Percentiles rank a stretch among this genome's conserved stretches.
phyloP scores from a whole-genome alignment of 2,329 filamentous ascomycete species.

The Aquanectria penicillioides region DNA sequence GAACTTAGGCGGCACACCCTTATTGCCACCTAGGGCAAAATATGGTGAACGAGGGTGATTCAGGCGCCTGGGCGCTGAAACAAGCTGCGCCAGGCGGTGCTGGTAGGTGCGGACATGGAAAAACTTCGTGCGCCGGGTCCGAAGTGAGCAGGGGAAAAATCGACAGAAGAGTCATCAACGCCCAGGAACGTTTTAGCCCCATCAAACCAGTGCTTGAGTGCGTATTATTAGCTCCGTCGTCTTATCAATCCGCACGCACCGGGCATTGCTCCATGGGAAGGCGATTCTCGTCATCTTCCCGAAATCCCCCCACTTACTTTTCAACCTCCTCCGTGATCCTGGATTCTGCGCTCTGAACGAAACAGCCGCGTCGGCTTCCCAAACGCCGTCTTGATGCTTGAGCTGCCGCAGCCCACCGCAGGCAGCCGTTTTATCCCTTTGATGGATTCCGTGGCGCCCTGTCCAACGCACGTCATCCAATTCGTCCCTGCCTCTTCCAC shows the following conservation, averaged over 20 bases:
- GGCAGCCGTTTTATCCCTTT: slow-evolving; percentile 11
- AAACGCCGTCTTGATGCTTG: not conserved
- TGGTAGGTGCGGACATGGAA: too few relatives aligned
- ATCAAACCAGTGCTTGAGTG: not conserved
- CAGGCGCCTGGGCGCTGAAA: not conserved
- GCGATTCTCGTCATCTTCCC: not conserved
- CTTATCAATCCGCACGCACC: slow-evolving; percentile 12
- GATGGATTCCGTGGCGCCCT: slow-evolving; percentile 13
- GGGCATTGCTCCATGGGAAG: not conserved
- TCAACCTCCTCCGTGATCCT: slow-evolving; percentile 4
- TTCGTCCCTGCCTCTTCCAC: not conserved
- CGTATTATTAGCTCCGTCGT: not conserved
- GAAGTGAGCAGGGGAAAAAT: too few relatives aligned
- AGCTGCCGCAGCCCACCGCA: slow-evolving; percentile 11
- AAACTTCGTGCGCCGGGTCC: too few relatives aligned
- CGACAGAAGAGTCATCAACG: too few relatives aligned
- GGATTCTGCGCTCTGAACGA: not conserved
- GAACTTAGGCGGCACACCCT: not conserved
- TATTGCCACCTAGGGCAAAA: too few relatives aligned
- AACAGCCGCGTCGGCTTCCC: not conserved
- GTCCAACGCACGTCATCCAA: slow-evolving; percentile 8
- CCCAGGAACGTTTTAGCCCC: too few relatives aligned
- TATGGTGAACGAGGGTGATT: too few relatives aligned
- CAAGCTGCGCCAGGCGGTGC: too few relatives aligned
- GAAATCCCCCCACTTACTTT: slow-evolving; percentile 10